phyloP scores from a whole-genome alignment of 108 stramenopile genomes.

The Ochromonas danica region DNA sequence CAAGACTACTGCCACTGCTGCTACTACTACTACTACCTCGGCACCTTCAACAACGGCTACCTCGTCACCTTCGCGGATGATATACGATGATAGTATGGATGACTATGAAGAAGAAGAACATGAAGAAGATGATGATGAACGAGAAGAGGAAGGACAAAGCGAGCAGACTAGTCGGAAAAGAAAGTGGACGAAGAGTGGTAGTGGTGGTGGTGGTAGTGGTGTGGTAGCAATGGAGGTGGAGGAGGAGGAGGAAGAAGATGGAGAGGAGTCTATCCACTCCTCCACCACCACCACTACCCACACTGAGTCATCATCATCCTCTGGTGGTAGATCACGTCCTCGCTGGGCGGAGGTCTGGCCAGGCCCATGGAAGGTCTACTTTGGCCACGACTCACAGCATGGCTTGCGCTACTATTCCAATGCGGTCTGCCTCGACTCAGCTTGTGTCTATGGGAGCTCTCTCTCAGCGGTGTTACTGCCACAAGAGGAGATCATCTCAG shows the following conservation, averaged over 20 bases:
- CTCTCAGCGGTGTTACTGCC: slow-evolving; percentile 89
- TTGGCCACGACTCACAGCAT: slow-evolving; percentile 90
- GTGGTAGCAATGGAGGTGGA: slow-evolving; percentile 77
- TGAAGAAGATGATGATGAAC: not conserved
- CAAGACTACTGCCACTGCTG: too few species aligned
- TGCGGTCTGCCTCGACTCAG: slow-evolving; percentile 87
- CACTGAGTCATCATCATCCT: slow-evolving; percentile 31
- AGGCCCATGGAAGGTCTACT: slow-evolving; percentile 84
- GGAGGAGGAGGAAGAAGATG: slow-evolving; percentile 83
- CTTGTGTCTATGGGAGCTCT: slow-evolving; percentile 87
- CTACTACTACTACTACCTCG: too few species aligned
- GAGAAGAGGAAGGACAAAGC: too few species aligned
- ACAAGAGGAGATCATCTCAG: slow-evolving; percentile 47
- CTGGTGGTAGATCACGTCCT: not conserved
- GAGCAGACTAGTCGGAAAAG: too few species aligned
- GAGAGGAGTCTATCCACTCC: slow-evolving; percentile 72
- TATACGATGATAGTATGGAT: too few species aligned
- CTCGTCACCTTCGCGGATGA: too few species aligned
- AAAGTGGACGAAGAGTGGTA: not conserved
- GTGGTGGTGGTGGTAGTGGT: too few species aligned
- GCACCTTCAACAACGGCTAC: not conserved
- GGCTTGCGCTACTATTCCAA: slow-evolving; percentile 84
- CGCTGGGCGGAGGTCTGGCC: slow-evolving; percentile 51
- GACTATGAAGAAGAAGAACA: not conserved
- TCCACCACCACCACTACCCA: slow-evolving; percentile 3